Conservation (phyloP, 2,329 filamentous ascomycete genomes). For the Calonectria henricotiae region DNA sequence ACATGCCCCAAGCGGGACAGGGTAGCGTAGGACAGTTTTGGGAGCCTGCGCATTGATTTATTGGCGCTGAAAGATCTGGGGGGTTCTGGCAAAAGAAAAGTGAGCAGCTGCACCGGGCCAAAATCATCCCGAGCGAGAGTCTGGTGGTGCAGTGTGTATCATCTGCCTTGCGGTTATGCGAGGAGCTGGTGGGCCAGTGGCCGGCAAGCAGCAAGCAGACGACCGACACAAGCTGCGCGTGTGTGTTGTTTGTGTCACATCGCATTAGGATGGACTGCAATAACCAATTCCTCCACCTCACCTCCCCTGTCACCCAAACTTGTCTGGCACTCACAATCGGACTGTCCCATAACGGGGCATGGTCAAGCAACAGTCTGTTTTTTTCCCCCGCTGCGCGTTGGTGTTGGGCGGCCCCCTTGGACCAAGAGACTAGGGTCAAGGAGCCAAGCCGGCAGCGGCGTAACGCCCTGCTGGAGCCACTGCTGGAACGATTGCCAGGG, state of each 20-base stretch:
- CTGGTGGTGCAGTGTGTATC: slow-evolving; percentile 28
- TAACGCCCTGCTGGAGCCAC: slow-evolving; percentile 43
- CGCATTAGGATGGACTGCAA: not conserved
- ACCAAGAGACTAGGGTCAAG: slow-evolving; percentile 37
- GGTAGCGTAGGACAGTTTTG: slow-evolving; percentile 17
- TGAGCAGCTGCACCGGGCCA: slow-evolving; percentile 29
- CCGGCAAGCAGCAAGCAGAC: not conserved
- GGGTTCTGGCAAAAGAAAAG: slow-evolving; percentile 24
- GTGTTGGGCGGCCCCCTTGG: not conserved
- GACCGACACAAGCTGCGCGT: slow-evolving; percentile 4
- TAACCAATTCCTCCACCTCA: slow-evolving; percentile 4
- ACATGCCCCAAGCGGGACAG: slow-evolving; percentile 34
- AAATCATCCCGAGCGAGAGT: slow-evolving; percentile 28
- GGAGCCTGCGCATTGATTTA: slow-evolving; percentile 28
- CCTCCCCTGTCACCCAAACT: slow-evolving; percentile 7
- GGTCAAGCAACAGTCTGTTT: slow-evolving; percentile 33
- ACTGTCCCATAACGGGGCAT: slow-evolving; percentile 23
- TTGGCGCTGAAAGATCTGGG: not conserved
- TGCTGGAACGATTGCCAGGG: slow-evolving; percentile 42
- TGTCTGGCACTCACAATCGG: not conserved
- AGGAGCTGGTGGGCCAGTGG: slow-evolving; percentile 8
- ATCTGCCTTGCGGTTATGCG: slow-evolving; percentile 1
- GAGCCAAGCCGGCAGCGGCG: slow-evolving; percentile 49
- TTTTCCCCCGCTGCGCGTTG: not conserved
- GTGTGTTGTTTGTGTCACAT: slow-evolving; percentile 18